These are phyloP conservation scores for Termitomyces sp. DNA, from an alignment of 1,284 basidiomycete species.

Conservation along the genomic window DNA sequence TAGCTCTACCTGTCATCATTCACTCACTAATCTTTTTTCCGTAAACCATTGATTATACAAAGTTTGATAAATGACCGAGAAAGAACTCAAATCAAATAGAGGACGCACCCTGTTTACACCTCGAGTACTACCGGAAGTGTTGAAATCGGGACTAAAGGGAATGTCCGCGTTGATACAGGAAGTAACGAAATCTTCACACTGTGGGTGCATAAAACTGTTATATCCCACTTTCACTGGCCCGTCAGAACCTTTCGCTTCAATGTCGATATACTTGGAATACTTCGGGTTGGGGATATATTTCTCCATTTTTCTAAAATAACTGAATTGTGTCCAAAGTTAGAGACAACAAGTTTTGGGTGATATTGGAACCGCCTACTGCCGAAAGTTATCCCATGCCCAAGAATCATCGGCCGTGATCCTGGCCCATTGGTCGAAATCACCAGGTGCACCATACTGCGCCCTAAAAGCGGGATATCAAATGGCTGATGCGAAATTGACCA, in stretches of 20 bases:
- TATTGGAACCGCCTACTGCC: slow-evolving; percentile 29
- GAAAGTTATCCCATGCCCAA: slow-evolving; percentile 60
- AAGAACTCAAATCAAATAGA: background rate
- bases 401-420: slow-evolving; percentile 49
- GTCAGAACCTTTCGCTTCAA: slow-evolving; percentile 37
- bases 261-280: slow-evolving; percentile 48
- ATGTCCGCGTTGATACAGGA: slow-evolving; percentile 46
- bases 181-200: slow-evolving; percentile 42
- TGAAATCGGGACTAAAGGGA: slow-evolving; percentile 48
- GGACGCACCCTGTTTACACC: slow-evolving; percentile 48
- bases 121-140: slow-evolving; percentile 42
- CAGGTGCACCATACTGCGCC: slow-evolving; percentile 63
- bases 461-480: slow-evolving; percentile 27
- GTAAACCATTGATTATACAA: background rate
- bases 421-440: slow-evolving; percentile 68
- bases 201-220: slow-evolving; percentile 32
- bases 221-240: slow-evolving; percentile 53
- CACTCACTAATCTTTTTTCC: slow-evolving; percentile 13
- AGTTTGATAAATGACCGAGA: no score
- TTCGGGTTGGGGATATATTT: slow-evolving; percentile 43
- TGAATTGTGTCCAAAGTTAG: slow-evolving; percentile 19
- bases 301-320: slow-evolving; percentile 65
- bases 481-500: background rate
- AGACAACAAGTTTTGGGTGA: background rate
- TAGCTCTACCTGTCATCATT: background rate